Evolutionary conservation across 352 stramenopile species (phyloP).

Genomic region (Pelagophyceae sp.): DNA sequence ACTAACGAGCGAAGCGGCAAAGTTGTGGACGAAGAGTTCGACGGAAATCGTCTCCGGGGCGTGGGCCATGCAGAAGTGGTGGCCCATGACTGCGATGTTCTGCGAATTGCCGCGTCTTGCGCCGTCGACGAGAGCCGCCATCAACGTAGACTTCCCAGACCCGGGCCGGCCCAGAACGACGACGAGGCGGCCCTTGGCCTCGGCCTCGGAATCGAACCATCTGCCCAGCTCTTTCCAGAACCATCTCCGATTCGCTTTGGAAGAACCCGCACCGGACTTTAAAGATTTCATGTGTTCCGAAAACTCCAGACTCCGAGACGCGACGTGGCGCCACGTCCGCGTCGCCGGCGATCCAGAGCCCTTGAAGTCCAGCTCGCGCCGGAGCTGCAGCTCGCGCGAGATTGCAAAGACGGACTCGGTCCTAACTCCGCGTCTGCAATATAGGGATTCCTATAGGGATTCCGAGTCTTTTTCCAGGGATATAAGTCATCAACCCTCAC

Average conservation of each 20-base stretch:
- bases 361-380: background rate
- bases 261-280: background rate
- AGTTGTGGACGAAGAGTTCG: conserved; percentile 6
- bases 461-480: too few species aligned
- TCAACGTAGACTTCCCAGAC: background rate
- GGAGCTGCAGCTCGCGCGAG: background rate
- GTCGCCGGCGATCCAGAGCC: background rate
- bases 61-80: background rate
- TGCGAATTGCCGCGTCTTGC: background rate
- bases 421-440: too few species aligned
- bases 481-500: too few species aligned
- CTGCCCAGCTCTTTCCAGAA: background rate
- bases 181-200: background rate
- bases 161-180: background rate
- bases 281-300: background rate
- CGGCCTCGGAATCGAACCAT: background rate
- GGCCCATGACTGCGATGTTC: background rate
- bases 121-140: background rate
- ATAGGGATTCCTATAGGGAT: too few species aligned
- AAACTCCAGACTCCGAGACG: background rate
- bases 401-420: background rate
- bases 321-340: background rate
- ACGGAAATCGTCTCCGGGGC: background rate
- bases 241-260: background rate
- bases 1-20: background rate